Evolutionary conservation across 192 early-diverging fungal species (phyloP).

Genomic region (Podila horticola): DNA sequence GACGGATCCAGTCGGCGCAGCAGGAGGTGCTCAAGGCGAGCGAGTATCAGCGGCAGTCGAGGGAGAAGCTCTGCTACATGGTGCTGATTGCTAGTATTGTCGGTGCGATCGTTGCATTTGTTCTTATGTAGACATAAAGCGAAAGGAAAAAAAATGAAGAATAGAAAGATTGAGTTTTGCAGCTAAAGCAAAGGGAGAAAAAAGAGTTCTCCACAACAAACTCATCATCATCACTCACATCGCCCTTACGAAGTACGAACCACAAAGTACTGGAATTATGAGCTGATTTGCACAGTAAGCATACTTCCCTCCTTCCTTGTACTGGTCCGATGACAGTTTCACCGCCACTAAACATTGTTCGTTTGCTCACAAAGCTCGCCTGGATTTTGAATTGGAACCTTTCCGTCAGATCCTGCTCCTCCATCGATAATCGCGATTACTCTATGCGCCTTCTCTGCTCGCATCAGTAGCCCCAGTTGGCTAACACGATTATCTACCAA

Average conservation of each 20-base stretch:
- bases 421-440: too few species aligned
- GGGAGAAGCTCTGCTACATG: slow-evolving; percentile 39
- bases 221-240: neutral
- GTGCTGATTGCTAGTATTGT: slow-evolving; percentile 34
- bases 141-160: neutral
- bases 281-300: too few species aligned
- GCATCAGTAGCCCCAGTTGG: too few species aligned
- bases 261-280: neutral
- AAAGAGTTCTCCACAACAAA: neutral
- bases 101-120: slow-evolving; percentile 30
- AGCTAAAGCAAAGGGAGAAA: too few species aligned
- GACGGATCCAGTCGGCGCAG: slow-evolving; percentile 25
- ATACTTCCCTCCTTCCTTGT: neutral
- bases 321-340: neutral
- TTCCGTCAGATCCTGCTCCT: neutral
- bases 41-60: slow-evolving; percentile 36
- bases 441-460: too few species aligned
- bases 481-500: too few species aligned
- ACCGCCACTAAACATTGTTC: neutral
- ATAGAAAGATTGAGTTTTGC: too few species aligned
- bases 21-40: slow-evolving; percentile 46
- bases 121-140: slow-evolving; percentile 13
- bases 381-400: neutral
- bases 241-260: neutral
- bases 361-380: neutral